Conservation (phyloP, 225 moss, liverwort and hornwort species). For the Pleurozium schreberi region DNA sequence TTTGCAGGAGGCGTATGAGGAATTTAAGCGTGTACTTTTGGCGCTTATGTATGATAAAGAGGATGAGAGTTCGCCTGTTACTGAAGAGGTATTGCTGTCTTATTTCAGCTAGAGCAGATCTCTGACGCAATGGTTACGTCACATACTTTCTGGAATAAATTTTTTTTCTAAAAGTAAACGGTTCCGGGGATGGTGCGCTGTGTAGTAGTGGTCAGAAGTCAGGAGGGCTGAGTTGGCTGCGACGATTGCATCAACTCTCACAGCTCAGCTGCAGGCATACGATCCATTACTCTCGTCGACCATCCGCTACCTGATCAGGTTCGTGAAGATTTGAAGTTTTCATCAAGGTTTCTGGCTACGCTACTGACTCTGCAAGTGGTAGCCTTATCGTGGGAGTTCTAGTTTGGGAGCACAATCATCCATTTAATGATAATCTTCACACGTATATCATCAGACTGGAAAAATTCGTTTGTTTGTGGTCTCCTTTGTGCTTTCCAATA, state of each 20-base stretch:
- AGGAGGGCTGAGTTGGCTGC: conserved; percentile 75
- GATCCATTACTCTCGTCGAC: conserved; percentile 54
- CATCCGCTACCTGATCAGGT: conserved; percentile 72
- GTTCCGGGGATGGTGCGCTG: conserved; percentile 56
- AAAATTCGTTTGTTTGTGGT: background rate
- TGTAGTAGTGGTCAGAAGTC: conserved; percentile 92
- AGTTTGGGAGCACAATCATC: background rate
- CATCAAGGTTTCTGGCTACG: background rate
- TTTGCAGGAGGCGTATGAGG: conserved; percentile 69
- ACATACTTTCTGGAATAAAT: background rate
- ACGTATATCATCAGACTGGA: background rate
- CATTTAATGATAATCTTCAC: background rate
- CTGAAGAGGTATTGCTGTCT: conserved; percentile 59
- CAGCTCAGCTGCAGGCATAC: conserved; percentile 62
- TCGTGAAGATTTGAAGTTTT: background rate
- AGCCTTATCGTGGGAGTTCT: background rate
- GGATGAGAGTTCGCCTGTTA: conserved; percentile 51
- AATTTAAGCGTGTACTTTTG: conserved; percentile 65
- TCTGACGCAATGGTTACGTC: background rate
- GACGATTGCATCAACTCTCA: conserved; percentile 53
- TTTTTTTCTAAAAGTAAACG: conserved; percentile 26
- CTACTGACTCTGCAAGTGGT: background rate
- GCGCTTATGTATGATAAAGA: conserved; percentile 72
- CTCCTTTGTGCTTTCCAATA: background rate
- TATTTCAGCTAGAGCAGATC: background rate